Evolutionary conservation across 2,329 filamentous ascomycete genomes (phyloP).

Genomic region (Penicillium sp.): DNA sequence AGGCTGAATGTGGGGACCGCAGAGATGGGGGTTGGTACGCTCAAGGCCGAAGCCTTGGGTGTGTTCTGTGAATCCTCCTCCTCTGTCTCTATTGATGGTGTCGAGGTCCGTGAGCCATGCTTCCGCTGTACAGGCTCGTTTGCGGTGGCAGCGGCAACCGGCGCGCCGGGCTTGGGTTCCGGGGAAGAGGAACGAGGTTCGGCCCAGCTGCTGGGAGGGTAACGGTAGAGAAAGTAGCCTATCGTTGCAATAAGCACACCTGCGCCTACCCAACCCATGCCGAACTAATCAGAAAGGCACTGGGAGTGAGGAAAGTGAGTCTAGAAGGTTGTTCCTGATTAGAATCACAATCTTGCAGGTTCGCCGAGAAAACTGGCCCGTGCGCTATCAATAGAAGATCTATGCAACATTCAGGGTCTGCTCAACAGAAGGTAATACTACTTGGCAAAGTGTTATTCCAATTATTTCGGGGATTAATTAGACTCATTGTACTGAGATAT

Average conservation of each 20-base stretch:
- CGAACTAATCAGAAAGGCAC: conserved; percentile 8
- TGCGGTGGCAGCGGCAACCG: conserved; percentile 7
- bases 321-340: background rate
- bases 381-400: conserved; percentile 9
- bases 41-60: conserved; percentile 34
- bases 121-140: conserved; percentile 9
- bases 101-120: conserved; percentile 5
- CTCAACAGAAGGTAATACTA: background rate
- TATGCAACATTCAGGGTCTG: background rate
- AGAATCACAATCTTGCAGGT: conserved; percentile 9
- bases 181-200: conserved; percentile 11
- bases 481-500: background rate
- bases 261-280: conserved; percentile 44
- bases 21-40: conserved; percentile 16
- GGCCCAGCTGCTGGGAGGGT: conserved; percentile 36
- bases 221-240: conserved; percentile 39
- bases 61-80: conserved; percentile 31
- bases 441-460: background rate
- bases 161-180: conserved; percentile 17
- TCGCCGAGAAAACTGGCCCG: conserved; percentile 14
- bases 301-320: background rate
- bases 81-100: conserved; percentile 10
- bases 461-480: background rate
- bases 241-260: conserved; percentile 38
- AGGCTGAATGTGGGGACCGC: conserved; percentile 34